Base-by-base conservation (phyloP, 345 rosid genomes). In the Lepidium didymum region DNA sequence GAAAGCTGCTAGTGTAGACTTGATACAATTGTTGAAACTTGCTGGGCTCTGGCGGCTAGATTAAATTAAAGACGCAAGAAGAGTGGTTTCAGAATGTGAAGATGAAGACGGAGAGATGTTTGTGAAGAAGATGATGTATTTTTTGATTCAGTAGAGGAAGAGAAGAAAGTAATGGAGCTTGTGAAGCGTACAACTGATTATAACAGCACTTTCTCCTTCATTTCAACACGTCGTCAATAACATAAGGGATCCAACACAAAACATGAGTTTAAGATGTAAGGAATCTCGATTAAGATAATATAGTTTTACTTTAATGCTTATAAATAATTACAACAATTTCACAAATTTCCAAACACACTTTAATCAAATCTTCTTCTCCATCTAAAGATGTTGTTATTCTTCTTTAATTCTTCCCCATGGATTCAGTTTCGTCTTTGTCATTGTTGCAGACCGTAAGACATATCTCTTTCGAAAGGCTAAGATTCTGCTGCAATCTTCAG, bases 1-100 rank as follows among this genome's bases (percentile, higher is more conserved):
- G 83, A 90, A 86, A 77, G 95, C 99, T n/a, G 98, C 97, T 0
- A 11, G 55, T 8, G 44, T 87, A 12, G 96, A 90, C 59, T 84
- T 78, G 82, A 81, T 2, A 35, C 77, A 0, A 69, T 86, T 8
- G 55, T 79, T 18, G 73, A 79, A 4, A 85, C 86, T 41, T 81
- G 81, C 63, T 72, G 82, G 0, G 66, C 76, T 71, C 82, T 92
- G 21, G 38, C 69, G n/a, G 70, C 51, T 9, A 83, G 87, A 11
- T 71, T 76, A 10, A n/a, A n/a, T n/a, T n/a, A 77, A 78, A 34
- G 97, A 87, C 54, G 72, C 73, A 12, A 78, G 69, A 52, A 33
- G 10, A 3, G 71, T 83, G 59, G 62, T 86, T 3, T 57, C 62
- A 5, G 68, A 68, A 43, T 72, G 86, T 44, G 72, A 64, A 4